These are phyloP conservation scores for Nemophila menziesii DNA, from an alignment of 257 asterid species.

Conservation along the genomic window DNA sequence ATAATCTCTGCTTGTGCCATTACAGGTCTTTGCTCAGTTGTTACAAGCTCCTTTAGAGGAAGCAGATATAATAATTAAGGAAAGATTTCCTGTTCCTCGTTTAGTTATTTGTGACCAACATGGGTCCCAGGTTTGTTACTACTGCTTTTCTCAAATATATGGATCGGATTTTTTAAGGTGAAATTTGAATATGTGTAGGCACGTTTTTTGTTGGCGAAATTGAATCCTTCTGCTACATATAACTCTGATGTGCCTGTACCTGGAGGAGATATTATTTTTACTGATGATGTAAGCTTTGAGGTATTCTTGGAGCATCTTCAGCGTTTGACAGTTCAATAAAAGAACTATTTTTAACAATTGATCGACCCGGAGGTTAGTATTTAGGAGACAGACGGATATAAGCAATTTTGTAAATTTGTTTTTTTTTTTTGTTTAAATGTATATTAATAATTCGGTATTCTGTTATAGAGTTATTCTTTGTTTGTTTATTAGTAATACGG, in stretches of 20 bases:
- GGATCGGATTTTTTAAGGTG: background rate
- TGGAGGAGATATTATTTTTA: constrained; percentile 83
- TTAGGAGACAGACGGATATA: constrained; percentile 27
- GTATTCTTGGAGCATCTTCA: constrained; percentile 95
- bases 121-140: constrained; percentile 71
- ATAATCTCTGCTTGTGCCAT: no score
- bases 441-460: constrained; percentile 23
- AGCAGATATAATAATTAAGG: constrained; percentile 49
- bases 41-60: constrained; percentile 80
- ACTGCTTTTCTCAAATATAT: background rate
- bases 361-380: constrained; percentile 39
- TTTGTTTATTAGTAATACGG: background rate
- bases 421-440: constrained; percentile 29
- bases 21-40: constrained; percentile 77
- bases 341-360: constrained; percentile 12
- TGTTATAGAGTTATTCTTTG: constrained; percentile 3
- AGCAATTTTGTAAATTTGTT: constrained; percentile 35
- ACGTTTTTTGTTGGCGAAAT: constrained; percentile 87
- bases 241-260: constrained; percentile 57
- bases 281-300: constrained; percentile 97
- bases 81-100: constrained; percentile 97
- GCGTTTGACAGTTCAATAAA: constrained; percentile 87
- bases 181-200: constrained; percentile 40
- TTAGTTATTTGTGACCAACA: constrained; percentile 89
- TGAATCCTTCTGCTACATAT: constrained; percentile 95